Percentiles rank a stretch among this genome's conserved stretches.
phyloP scores from a whole-genome alignment of 768 basidiomycete genomes.

The Pisolithus tinctorius region DNA sequence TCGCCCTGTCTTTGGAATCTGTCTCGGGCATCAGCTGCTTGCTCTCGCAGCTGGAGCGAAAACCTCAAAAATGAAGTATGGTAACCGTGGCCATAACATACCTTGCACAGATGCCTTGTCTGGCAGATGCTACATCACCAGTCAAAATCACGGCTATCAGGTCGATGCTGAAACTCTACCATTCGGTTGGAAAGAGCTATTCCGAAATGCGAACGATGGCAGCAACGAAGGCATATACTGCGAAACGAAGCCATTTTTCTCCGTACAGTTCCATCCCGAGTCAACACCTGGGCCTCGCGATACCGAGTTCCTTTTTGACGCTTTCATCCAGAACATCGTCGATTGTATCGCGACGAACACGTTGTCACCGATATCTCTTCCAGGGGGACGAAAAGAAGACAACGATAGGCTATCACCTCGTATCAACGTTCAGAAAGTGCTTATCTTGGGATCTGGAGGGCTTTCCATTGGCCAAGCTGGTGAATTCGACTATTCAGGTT shows the following conservation, averaged over 20 bases:
- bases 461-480: conserved; percentile 98
- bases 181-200: conserved; percentile 86
- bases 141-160: conserved; percentile 98
- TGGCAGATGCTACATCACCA: conserved; percentile 97
- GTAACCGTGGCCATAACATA: conserved; percentile 98
- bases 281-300: conserved; percentile 95
- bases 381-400: conserved; percentile 75
- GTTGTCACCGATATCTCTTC: conserved; percentile 56
- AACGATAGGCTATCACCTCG: conserved; percentile 70
- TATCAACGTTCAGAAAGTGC: conserved; percentile 81
- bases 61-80: conserved; percentile 99
- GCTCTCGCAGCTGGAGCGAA: conserved; percentile 90
- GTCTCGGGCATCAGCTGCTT: conserved; percentile 95
- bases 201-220: conserved; percentile 93
- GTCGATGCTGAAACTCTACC: conserved; percentile 80
- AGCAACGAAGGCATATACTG: conserved; percentile 98
- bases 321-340: conserved; percentile 84
- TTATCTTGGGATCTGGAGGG: conserved; percentile 96
- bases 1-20: conserved; percentile 94
- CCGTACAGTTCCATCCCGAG: conserved; percentile 99
- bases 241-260: conserved; percentile 91
- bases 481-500: conserved; percentile 99
- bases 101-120: conserved; percentile 92
- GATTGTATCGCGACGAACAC: conserved; percentile 60
- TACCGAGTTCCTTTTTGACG: conserved; percentile 98